Conservation (phyloP, 1,284 basidiomycete genomes). For the Serendipita sp. region DNA sequence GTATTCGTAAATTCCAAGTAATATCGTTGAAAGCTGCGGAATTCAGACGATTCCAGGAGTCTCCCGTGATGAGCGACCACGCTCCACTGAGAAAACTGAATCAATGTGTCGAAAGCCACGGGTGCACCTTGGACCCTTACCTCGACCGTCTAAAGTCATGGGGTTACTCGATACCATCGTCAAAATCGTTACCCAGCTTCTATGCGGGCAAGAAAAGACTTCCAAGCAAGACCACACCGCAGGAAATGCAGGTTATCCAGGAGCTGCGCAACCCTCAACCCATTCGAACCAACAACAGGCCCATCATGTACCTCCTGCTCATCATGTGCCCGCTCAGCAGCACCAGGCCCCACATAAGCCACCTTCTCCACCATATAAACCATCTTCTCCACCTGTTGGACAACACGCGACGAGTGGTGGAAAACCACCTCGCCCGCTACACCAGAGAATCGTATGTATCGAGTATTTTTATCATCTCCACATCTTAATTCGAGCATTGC, state of each 20-base stretch:
- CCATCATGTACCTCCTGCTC: conserved; percentile 17
- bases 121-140: background rate
- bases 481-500: conserved; percentile 9
- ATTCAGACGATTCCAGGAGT: no score
- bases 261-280: conserved; percentile 8
- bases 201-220: background rate
- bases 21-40: no score
- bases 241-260: background rate
- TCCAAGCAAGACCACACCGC: background rate
- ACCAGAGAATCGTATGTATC: conserved; percentile 8
- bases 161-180: background rate
- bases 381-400: conserved; percentile 12
- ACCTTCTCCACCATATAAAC: conserved; percentile 11
- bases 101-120: background rate
- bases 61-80: no score
- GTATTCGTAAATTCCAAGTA: no score
- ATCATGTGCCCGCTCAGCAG: conserved; percentile 14
- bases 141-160: background rate
- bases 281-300: conserved; percentile 16
- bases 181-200: background rate
- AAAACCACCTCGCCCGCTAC: conserved; percentile 3
- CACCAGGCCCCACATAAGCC: conserved; percentile 16
- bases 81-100: no score
- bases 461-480: background rate
- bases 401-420: background rate